Conservation (phyloP, 371 early-diverging fungal species). For the Rhizopus delemar region DNA sequence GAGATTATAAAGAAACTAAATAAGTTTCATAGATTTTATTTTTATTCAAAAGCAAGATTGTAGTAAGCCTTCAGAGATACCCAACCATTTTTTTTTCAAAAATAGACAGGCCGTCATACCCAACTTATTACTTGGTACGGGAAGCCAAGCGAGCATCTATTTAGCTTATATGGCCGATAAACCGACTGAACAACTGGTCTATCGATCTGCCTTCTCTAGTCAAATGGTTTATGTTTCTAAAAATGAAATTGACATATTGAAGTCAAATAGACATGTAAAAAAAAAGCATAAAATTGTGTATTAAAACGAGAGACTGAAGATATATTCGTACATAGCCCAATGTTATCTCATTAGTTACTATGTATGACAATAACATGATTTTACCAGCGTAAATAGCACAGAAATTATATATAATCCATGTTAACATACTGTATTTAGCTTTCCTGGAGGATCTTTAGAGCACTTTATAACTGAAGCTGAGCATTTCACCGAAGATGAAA, state of each 20-base stretch:
- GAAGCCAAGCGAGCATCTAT: constrained; percentile 9
- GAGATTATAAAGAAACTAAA: not conserved
- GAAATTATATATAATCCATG: not conserved
- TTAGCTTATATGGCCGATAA: constrained; percentile 1
- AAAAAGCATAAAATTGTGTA: not conserved
- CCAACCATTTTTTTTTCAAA: not conserved
- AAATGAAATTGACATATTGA: constrained; percentile 7
- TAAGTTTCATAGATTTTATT: not conserved
- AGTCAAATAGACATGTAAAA: constrained; percentile 20
- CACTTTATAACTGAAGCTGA: not conserved
- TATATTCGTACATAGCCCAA: constrained; percentile 8
- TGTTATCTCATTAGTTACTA: constrained; percentile 7
- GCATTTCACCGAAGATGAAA: not conserved
- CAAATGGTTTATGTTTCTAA: not conserved
- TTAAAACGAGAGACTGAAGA: not conserved
- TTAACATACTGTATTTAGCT: not conserved
- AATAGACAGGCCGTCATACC: not conserved
- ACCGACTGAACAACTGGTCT: constrained; percentile 6
- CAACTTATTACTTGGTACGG: not conserved
- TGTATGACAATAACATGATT: not conserved
- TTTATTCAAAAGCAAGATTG: constrained; percentile 6
- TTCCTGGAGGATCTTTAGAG: constrained; percentile 4
- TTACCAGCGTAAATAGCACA: constrained; percentile 12
- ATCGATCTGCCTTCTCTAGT: not conserved
- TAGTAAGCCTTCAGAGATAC: not conserved